A percentile compares a stretch with the other conserved stretches of the same genome.
Evolutionary conservation across 768 basidiomycete species (phyloP).

Genomic region (Asterophora lycoperdoides): DNA sequence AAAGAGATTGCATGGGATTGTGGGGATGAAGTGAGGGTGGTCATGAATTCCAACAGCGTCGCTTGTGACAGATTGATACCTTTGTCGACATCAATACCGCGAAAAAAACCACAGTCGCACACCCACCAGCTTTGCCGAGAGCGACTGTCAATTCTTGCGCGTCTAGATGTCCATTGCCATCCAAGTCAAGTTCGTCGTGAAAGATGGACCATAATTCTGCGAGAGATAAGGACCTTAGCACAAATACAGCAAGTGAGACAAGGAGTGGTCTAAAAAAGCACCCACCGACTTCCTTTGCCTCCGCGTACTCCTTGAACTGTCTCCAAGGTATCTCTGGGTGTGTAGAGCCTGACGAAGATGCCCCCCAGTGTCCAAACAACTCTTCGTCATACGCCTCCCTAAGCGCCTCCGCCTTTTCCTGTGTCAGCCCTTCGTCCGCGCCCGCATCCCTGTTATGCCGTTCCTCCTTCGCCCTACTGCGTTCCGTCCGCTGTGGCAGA

Average conservation of each 20-base stretch:
- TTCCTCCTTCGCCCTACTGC: slow-evolving; percentile 8
- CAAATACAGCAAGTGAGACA: slow-evolving; percentile 7
- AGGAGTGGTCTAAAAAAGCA: slow-evolving; percentile 15
- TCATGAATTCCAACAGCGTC: slow-evolving; percentile 80
- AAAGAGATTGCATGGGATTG: slow-evolving; percentile 71
- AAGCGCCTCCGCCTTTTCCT: slow-evolving; percentile 59
- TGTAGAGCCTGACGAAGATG: slow-evolving; percentile 35
- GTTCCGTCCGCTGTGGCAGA: slow-evolving; percentile 33
- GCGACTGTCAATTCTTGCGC: slow-evolving; percentile 37
- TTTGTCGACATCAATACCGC: slow-evolving; percentile 28
- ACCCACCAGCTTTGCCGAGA: slow-evolving; percentile 66
- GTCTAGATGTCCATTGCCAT: slow-evolving; percentile 82
- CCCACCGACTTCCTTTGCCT: slow-evolving; percentile 78
- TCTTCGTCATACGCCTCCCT: slow-evolving; percentile 75
- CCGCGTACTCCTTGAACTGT: slow-evolving; percentile 71
- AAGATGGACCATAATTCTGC: slow-evolving; percentile 90
- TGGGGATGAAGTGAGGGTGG: slow-evolving; percentile 67
- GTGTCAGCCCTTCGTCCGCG: slow-evolving; percentile 37
- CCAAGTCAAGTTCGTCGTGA: slow-evolving; percentile 85
- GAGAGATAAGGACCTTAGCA: slow-evolving; percentile 11
- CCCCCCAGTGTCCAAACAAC: slow-evolving; percentile 53
- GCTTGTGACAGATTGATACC: slow-evolving; percentile 67
- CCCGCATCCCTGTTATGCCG: slow-evolving; percentile 6
- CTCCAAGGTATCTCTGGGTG: slow-evolving; percentile 58
- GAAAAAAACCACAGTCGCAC: slow-evolving; percentile 17